These are phyloP conservation scores for Auricularia auricula-judae DNA, from an alignment of 768 basidiomycete species.

Conservation along the genomic window DNA sequence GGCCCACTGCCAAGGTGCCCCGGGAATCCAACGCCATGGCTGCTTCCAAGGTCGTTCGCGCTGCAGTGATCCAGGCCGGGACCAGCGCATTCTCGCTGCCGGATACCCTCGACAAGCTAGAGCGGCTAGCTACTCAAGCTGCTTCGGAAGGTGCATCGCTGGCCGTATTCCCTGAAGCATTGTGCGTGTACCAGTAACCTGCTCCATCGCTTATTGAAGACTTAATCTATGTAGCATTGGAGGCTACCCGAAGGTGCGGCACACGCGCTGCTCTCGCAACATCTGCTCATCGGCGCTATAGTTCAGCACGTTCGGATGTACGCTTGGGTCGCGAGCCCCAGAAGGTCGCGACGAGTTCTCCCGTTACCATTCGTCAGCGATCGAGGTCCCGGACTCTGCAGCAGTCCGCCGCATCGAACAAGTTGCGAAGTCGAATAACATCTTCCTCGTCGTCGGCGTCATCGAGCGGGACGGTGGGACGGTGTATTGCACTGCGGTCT, in stretches of 20 bases:
- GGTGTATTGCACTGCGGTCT: conserved; percentile 49
- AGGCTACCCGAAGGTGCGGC: conserved; percentile 11
- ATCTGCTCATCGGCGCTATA: background rate
- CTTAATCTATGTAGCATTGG: conserved; percentile 6
- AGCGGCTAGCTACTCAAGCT: conserved; percentile 32
- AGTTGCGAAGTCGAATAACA: conserved; percentile 34
- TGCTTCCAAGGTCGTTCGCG: conserved; percentile 20
- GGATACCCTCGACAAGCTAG: conserved; percentile 39
- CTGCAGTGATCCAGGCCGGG: conserved; percentile 44
- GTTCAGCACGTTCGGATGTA: conserved; percentile 30
- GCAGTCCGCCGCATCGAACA: conserved; percentile 35
- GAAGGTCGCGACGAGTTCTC: conserved; percentile 50
- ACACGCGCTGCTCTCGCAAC: background rate
- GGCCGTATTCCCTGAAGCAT: conserved; percentile 48
- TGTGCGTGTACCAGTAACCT: conserved; percentile 20
- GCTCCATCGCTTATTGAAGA: background rate
- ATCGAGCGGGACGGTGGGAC: conserved; percentile 51
- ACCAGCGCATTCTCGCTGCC: conserved; percentile 34
- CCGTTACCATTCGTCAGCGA: conserved; percentile 41
- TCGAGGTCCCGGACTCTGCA: conserved; percentile 41
- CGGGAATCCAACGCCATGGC: background rate
- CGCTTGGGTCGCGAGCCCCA: conserved; percentile 37
- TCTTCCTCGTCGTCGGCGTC: conserved; percentile 50
- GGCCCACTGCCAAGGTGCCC: too few relatives aligned
- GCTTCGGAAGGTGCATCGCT: conserved; percentile 37